Evolutionary conservation across 805 yeast genomes (phyloP), one percentile per base, ranked within the genome.

Genomic region (Torulaspora quercuum): DNA sequence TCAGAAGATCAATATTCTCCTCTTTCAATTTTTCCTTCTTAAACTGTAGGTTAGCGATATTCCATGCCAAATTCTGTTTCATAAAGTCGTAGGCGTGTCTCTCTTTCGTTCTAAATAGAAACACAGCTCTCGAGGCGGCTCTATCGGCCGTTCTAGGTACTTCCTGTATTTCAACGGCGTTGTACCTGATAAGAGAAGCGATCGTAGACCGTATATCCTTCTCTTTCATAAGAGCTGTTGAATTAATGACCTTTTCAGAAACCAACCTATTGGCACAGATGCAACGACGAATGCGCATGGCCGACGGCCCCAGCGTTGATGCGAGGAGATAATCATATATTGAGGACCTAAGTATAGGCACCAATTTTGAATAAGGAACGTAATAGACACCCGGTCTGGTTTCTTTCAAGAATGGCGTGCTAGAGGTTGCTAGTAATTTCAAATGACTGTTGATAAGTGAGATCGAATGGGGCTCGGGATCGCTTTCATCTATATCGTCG

Each of bases 71-170:
- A 41, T 71, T 72, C 37, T 71, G 72, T 35, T 69, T 61, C 52
- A 77, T 55, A 15, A 70, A 64, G 32, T 65, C 61, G 42, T 70
- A 70, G 3, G 78, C 72, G 40, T 72, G 72, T 11, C 53, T 59
- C n/a, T 76, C 72, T 22, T 76, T 78, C 48, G 78, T 82, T 52
- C 87, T 73, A 70, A 87, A 92, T 21, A 89, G 70, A 56, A 77
- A 92, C 18, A 84, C 82, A 1, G 97, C 82, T 48, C 95, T 78
- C 25, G 85, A 78, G 0, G 97, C 95, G 2, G 95, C 89, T 48
- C 97, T 73, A 58, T 92, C 97, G 15, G 78, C 80, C 6, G 95
- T 82, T 52, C 90, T 76, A 8, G 97, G 97, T 18, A 92, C 82
- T 64, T 92, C 98, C 62, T 90, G 97, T 23, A 89, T 72, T 55